Conservation (phyloP, 2,329 filamentous ascomycete genomes). For the Endoconidiophora laricicola region DNA sequence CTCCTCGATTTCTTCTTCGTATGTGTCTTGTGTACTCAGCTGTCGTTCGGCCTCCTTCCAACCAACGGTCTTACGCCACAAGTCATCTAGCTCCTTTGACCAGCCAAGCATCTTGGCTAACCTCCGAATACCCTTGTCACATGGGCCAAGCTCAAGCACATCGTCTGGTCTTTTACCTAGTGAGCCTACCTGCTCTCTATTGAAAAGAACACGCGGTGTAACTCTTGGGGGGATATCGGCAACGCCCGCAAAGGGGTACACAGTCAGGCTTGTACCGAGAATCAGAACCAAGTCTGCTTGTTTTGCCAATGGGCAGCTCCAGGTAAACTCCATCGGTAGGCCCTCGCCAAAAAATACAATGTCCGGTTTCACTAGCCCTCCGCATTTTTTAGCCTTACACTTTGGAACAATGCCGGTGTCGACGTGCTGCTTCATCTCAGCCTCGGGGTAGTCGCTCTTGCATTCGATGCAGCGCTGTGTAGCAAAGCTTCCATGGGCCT, state of each 20-base stretch:
- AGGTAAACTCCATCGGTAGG: conserved; percentile 27
- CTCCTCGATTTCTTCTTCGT: conserved; percentile 19
- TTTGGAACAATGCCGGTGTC: conserved; percentile 49
- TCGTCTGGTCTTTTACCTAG: conserved; percentile 68
- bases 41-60: conserved; percentile 38
- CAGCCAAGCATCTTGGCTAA: conserved; percentile 72
- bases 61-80: conserved; percentile 56
- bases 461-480: conserved; percentile 86
- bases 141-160: conserved; percentile 66
- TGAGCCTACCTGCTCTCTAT: conserved; percentile 66
- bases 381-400: conserved; percentile 46
- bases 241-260: conserved; percentile 77
- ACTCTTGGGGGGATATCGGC: conserved; percentile 45
- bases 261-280: conserved; percentile 74
- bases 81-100: conserved; percentile 60
- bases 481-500: conserved; percentile 92
- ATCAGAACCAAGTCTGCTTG: conserved; percentile 65
- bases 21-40: conserved; percentile 19
- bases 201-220: conserved; percentile 69
- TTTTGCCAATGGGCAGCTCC: conserved; percentile 27
- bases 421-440: conserved; percentile 57
- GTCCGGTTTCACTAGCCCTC: conserved; percentile 76
- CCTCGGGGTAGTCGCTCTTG: conserved; percentile 51
- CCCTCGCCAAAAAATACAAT: conserved; percentile 87
- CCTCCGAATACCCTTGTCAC: conserved; percentile 63